These are phyloP conservation scores for Helianthus annuus DNA, from an alignment of 129 eudicot species.

Conservation along the genomic window DNA sequence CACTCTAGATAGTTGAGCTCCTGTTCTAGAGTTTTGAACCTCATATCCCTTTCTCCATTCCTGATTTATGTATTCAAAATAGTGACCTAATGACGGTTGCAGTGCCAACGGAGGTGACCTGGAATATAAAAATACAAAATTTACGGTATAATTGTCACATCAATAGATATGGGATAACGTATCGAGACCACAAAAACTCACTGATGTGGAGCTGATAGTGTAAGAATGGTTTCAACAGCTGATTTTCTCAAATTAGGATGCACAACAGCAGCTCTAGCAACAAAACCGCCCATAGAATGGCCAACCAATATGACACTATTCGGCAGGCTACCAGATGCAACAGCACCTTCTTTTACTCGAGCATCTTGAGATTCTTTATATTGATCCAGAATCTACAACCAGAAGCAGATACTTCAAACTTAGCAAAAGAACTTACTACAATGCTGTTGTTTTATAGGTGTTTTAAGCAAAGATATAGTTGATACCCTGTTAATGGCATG, in stretches of 20 bases:
- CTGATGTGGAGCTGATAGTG: constrained; percentile 97
- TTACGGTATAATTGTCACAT: constrained; percentile 1
- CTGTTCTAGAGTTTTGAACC: constrained; percentile 52
- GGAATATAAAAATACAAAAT: constrained; percentile 27
- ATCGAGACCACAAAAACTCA: constrained; percentile 42
- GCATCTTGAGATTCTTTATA: constrained; percentile 81
- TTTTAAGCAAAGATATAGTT: constrained; percentile 29
- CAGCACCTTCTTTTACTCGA: constrained; percentile 67
- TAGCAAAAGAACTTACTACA: constrained; percentile 15
- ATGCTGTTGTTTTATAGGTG: constrained; percentile 3
- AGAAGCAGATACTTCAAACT: constrained; percentile 12
- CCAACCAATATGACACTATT: constrained; percentile 87
- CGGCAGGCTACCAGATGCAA: constrained; percentile 53
- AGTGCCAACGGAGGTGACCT: constrained; percentile 89
- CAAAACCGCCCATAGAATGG: constrained; percentile 99
- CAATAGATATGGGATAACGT: constrained; percentile 2
- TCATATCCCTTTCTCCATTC: constrained; percentile 91
- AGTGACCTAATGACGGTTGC: constrained; percentile 96
- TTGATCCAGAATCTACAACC: constrained; percentile 76
- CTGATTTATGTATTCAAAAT: constrained; percentile 70
- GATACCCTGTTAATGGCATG: constrained; percentile 96
- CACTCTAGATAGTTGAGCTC: constrained; percentile 64
- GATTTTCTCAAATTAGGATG: constrained; percentile 85
- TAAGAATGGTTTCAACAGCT: constrained; percentile 82
- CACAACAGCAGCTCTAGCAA: constrained; percentile 94